Conservation (phyloP, 108 stramenopile genomes). For the Ochromonas danica region DNA sequence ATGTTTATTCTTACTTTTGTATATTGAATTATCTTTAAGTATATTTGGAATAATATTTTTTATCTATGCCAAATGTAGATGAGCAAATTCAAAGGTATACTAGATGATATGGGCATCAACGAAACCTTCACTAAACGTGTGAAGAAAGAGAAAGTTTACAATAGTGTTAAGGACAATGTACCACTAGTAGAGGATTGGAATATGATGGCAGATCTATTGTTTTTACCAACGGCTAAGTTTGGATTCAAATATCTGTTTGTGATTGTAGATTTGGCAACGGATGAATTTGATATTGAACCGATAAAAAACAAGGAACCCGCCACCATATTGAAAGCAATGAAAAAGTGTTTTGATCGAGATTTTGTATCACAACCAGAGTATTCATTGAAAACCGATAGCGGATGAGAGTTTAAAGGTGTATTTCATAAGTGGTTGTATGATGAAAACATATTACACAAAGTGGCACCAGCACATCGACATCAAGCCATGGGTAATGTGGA, state of each 20-base stretch:
- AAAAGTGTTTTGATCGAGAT: conserved; percentile 23
- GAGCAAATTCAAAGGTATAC: background rate
- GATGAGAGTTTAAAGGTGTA: background rate
- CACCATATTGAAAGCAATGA: conserved; percentile 21
- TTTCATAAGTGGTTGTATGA: conserved; percentile 29
- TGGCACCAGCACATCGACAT: background rate
- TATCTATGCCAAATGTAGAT: background rate
- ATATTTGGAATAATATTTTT: conserved; percentile 11
- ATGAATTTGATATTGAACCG: conserved; percentile 39
- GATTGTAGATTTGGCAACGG: conserved; percentile 26
- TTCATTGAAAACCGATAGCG: conserved; percentile 12
- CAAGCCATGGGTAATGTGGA: conserved; percentile 8
- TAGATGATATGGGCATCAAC: conserved; percentile 10
- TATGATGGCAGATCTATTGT: conserved; percentile 34
- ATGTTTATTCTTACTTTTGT: background rate
- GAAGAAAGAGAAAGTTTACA: conserved; percentile 11
- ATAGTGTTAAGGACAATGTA: conserved; percentile 23
- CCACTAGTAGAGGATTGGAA: conserved; percentile 25
- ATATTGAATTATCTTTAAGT: conserved; percentile 24
- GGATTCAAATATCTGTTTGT: conserved; percentile 9
- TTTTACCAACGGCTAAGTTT: conserved; percentile 1
- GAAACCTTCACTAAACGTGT: background rate
- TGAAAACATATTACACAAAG: conserved; percentile 33
- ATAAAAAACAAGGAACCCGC: conserved; percentile 11
- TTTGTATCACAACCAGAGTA: background rate